phyloP scores from a whole-genome alignment of 352 stramenopile species.

The Phytophthora tentaculata region DNA sequence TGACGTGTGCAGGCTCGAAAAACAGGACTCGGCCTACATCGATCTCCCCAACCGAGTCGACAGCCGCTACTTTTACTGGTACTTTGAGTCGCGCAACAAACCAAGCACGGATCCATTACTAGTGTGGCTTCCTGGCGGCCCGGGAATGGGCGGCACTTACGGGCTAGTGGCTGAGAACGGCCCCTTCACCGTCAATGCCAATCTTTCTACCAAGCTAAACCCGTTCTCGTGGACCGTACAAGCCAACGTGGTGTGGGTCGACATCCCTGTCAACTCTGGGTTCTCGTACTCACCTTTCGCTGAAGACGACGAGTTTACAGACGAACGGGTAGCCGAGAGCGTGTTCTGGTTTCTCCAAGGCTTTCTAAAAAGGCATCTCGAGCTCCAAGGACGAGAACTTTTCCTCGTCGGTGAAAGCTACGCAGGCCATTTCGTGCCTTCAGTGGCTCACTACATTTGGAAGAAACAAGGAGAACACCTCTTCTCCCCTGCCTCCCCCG shows the following conservation, averaged over 20 bases:
- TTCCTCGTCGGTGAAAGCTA: slow-evolving; percentile 72
- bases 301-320: slow-evolving; percentile 43
- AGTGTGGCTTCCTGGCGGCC: slow-evolving; percentile 63
- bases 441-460: slow-evolving; percentile 12
- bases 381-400: slow-evolving; percentile 48
- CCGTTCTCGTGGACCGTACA: slow-evolving; percentile 56
- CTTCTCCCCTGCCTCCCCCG: background rate
- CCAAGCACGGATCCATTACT: slow-evolving; percentile 51
- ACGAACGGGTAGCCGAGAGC: slow-evolving; percentile 56
- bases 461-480: slow-evolving; percentile 7
- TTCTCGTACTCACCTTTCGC: slow-evolving; percentile 47
- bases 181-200: slow-evolving; percentile 45
- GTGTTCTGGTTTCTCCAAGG: slow-evolving; percentile 63
- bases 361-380: slow-evolving; percentile 52
- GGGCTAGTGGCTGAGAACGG: slow-evolving; percentile 66
- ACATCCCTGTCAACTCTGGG: slow-evolving; percentile 56
- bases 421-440: slow-evolving; percentile 18
- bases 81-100: slow-evolving; percentile 53
- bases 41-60: slow-evolving; percentile 59
- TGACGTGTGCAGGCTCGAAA: background rate
- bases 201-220: slow-evolving; percentile 51
- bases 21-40: slow-evolving; percentile 45
- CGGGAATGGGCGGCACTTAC: slow-evolving; percentile 52
- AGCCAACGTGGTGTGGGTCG: slow-evolving; percentile 67
- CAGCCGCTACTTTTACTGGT: slow-evolving; percentile 74